A percentile compares a stretch with the other conserved stretches of the same genome.
phyloP scores from a whole-genome alignment of 805 yeast genomes.

The Kuraishia piskuri region DNA sequence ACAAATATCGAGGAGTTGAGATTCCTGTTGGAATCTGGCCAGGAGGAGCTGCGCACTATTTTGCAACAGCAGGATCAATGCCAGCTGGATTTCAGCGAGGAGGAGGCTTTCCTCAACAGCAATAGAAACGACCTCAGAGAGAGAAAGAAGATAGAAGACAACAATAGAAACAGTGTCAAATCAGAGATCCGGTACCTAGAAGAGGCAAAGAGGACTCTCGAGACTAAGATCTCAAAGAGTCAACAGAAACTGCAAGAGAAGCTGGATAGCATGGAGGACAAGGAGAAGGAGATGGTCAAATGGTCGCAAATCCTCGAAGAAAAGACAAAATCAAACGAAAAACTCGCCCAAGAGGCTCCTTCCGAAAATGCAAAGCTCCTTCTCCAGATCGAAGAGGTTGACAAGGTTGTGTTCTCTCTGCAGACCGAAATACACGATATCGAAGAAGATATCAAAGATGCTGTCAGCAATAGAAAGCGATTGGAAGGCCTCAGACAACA shows the following conservation, averaged over 20 bases:
- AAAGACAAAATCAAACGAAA: conserved; percentile 11
- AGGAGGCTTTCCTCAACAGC: conserved; percentile 22
- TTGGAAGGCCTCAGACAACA: conserved; percentile 16
- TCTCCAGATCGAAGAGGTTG: conserved; percentile 16
- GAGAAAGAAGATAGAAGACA: conserved; percentile 31
- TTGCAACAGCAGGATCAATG: conserved; percentile 23
- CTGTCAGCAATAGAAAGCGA: conserved; percentile 15
- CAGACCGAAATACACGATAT: conserved; percentile 19
- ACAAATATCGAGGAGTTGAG: conserved; percentile 34
- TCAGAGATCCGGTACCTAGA: conserved; percentile 33
- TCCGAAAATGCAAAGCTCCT: conserved; percentile 10
- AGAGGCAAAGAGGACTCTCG: conserved; percentile 28
- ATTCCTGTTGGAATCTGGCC: conserved; percentile 30
- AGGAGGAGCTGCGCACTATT: conserved; percentile 29
- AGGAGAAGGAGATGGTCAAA: conserved; percentile 22
- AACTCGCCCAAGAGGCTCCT: conserved; percentile 10
- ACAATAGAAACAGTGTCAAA: conserved; percentile 28
- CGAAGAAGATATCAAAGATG: conserved; percentile 24
- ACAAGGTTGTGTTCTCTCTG: conserved; percentile 17
- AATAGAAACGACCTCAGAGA: conserved; percentile 28
- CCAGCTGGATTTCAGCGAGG: conserved; percentile 28
- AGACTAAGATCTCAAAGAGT: conserved; percentile 24
- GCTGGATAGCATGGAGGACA: conserved; percentile 21
- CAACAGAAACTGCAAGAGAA: conserved; percentile 20
- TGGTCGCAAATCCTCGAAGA: conserved; percentile 24